Evolutionary conservation across 2,329 filamentous ascomycete genomes (phyloP).

Genomic region (Cladosporium velox): DNA sequence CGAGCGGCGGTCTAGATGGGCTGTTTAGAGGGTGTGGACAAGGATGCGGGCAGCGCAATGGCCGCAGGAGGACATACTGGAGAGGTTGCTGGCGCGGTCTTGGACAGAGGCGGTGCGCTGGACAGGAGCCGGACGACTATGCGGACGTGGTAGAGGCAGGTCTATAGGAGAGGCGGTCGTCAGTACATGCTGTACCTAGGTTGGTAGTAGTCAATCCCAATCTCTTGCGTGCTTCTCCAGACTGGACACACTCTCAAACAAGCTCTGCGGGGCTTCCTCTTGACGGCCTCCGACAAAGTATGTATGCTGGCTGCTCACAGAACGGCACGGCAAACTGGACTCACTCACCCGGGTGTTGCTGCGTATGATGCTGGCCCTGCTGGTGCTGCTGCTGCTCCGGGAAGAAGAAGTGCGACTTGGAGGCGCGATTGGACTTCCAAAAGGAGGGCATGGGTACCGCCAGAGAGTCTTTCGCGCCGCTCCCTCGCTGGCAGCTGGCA

Average conservation of each 20-base stretch:
- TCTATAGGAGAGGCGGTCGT: not conserved
- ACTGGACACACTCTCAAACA: not conserved
- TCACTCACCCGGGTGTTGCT: slow-evolving; percentile 16
- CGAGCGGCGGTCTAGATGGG: slow-evolving; percentile 29
- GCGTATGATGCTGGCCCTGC: not conserved
- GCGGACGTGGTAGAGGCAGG: slow-evolving; percentile 9
- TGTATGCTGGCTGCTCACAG: not conserved
- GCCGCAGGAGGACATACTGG: slow-evolving; percentile 11
- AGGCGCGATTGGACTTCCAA: slow-evolving; percentile 18
- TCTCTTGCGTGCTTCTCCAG: slow-evolving; percentile 13
- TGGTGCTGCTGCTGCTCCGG: not conserved
- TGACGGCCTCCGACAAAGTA: not conserved
- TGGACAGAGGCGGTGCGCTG: slow-evolving; percentile 12
- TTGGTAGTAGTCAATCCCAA: not conserved
- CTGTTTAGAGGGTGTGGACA: slow-evolving; percentile 7
- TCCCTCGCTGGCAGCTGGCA: slow-evolving; percentile 16
- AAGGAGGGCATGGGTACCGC: slow-evolving; percentile 17
- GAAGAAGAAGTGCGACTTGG: slow-evolving; percentile 19
- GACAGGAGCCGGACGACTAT: slow-evolving; percentile 12
- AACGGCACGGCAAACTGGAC: not conserved
- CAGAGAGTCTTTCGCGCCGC: slow-evolving; percentile 14
- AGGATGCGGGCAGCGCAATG: not conserved
- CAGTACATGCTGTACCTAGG: not conserved
- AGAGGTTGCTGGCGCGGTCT: slow-evolving; percentile 14
- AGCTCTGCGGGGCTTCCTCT: not conserved